Conservation (phyloP, 2,329 filamentous ascomycete genomes). For the Diatrype stigma region DNA sequence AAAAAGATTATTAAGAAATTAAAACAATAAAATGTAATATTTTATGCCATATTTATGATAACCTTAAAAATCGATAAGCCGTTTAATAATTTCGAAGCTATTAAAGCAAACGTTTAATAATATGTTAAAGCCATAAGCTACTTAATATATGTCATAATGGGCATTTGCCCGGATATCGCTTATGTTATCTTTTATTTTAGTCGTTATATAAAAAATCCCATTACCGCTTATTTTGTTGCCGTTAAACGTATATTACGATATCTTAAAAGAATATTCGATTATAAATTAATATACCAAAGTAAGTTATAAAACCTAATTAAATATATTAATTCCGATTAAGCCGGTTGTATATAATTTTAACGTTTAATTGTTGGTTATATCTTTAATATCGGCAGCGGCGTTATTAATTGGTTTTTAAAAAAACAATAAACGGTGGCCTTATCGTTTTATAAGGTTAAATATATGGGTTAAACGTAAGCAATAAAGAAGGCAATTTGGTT, state of each 20-base stretch:
- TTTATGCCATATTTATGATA: conserved; percentile 3
- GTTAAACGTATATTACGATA: background rate
- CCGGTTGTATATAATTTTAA: background rate
- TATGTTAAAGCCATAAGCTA: conserved; percentile 2
- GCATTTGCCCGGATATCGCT: too few species aligned
- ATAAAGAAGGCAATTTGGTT: background rate
- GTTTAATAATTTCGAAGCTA: conserved; percentile 2
- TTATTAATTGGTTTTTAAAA: background rate
- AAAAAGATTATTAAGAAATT: background rate
- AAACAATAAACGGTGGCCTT: background rate
- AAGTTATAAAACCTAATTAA: background rate
- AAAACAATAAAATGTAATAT: conserved; percentile 3
- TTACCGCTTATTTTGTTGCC: background rate
- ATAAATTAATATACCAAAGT: background rate
- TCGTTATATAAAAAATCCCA: conserved; percentile 7
- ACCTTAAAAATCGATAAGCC: conserved; percentile 3
- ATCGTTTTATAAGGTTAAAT: background rate
- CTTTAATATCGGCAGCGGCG: background rate
- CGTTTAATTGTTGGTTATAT: background rate
- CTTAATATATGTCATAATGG: too few species aligned
- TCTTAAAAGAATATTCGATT: background rate
- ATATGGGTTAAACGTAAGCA: background rate
- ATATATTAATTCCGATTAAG: background rate
- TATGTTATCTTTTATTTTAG: conserved; percentile 3
- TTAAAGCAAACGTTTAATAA: conserved; percentile 2